Conservation (phyloP, 768 basidiomycete genomes). For the Boletus vermiculosoides region DNA sequence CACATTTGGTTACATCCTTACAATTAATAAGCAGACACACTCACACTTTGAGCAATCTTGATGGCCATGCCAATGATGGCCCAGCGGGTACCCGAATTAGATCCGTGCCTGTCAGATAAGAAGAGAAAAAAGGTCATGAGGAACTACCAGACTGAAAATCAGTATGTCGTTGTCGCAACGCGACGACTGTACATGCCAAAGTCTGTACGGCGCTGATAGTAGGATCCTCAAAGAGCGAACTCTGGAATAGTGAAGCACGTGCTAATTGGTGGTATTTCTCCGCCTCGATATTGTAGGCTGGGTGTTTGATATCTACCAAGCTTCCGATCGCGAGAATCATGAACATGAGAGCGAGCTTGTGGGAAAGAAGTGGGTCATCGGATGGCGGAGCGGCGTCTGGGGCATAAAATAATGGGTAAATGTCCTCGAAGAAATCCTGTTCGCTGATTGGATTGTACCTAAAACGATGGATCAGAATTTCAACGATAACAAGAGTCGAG, state of each 20-base stretch:
- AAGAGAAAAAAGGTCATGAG: slow-evolving; percentile 72
- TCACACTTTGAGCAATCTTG: slow-evolving; percentile 68
- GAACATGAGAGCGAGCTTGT: slow-evolving; percentile 62
- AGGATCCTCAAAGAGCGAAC: slow-evolving; percentile 64
- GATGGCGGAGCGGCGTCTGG: slow-evolving; percentile 41
- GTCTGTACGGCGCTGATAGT: slow-evolving; percentile 68
- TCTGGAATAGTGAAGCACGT: slow-evolving; percentile 61
- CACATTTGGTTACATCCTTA: background rate
- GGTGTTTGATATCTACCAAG: slow-evolving; percentile 54
- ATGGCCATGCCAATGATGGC: slow-evolving; percentile 67
- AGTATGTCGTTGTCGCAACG: slow-evolving; percentile 31
- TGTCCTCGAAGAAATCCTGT: slow-evolving; percentile 58
- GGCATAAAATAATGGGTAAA: slow-evolving; percentile 58
- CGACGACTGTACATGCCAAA: slow-evolving; percentile 42
- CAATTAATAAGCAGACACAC: slow-evolving; percentile 30
- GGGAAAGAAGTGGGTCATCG: slow-evolving; percentile 54
- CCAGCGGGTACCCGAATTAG: slow-evolving; percentile 63
- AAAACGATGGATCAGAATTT: slow-evolving; percentile 7
- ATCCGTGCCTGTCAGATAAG: slow-evolving; percentile 65
- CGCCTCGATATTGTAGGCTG: slow-evolving; percentile 63
- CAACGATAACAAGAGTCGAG: background rate
- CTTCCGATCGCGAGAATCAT: slow-evolving; percentile 67
- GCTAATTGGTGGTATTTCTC: slow-evolving; percentile 71
- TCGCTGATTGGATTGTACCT: slow-evolving; percentile 70
- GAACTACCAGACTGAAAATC: slow-evolving; percentile 40